phyloP scores from a whole-genome alignment of 441 rosid genomes.

The Pelargonium myrrhifolium region DNA sequence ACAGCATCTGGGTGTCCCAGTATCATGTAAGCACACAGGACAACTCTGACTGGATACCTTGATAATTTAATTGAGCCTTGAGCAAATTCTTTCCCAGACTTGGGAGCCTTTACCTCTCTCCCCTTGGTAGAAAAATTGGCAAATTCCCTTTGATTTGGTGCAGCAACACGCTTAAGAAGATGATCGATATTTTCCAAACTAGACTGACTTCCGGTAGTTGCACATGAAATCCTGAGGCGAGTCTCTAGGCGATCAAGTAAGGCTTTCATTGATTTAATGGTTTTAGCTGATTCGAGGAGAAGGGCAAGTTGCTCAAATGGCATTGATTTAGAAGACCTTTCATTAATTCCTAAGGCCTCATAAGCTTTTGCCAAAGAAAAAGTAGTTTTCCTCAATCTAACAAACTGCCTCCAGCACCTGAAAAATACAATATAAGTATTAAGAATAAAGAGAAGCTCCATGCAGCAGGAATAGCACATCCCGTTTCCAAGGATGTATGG shows the following conservation, averaged over 20 bases:
- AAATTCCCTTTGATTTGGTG: conserved; percentile 50
- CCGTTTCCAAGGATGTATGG: background rate
- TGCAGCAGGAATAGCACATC: background rate
- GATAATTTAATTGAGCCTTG: conserved; percentile 35
- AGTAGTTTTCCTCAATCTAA: conserved; percentile 60
- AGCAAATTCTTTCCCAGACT: conserved; percentile 22
- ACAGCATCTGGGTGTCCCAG: conserved; percentile 92
- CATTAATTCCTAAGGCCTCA: conserved; percentile 53
- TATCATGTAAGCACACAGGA: conserved; percentile 89
- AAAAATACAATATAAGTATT: conserved; percentile 13
- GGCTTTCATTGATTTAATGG: conserved; percentile 50
- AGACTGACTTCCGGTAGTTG: conserved; percentile 22
- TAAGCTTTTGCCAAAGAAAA: conserved; percentile 61
- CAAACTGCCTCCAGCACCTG: conserved; percentile 90
- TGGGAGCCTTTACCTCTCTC: conserved; percentile 39
- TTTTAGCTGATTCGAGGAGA: conserved; percentile 54
- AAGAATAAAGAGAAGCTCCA: background rate
- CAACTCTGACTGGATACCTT: conserved; percentile 80
- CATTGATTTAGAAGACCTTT: conserved; percentile 38
- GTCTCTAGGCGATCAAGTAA: conserved; percentile 74
- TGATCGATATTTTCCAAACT: conserved; percentile 68
- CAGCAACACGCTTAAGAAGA: conserved; percentile 73
- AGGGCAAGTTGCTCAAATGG: conserved; percentile 85
- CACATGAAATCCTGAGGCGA: conserved; percentile 48
- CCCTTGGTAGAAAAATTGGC: conserved; percentile 36